phyloP scores from a whole-genome alignment of 2,329 filamentous ascomycete species.

The Whalleya microplaca region DNA sequence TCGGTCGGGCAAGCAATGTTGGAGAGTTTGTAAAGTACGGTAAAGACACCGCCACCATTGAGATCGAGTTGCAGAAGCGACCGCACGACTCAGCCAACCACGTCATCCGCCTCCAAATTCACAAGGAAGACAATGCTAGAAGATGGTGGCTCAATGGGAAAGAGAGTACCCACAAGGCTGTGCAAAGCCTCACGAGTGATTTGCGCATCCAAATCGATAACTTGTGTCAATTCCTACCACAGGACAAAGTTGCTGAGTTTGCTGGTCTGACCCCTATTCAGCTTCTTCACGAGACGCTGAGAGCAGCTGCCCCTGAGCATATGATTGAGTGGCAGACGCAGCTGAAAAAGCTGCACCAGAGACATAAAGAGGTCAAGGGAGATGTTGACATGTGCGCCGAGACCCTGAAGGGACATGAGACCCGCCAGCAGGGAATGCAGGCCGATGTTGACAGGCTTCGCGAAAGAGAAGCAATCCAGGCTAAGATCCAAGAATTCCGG shows the following conservation, averaged over 20 bases:
- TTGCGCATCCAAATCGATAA: conserved; percentile 97
- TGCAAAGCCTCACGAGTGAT: conserved; percentile 68
- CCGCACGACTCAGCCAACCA: conserved; percentile 66
- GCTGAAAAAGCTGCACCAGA: conserved; percentile 70
- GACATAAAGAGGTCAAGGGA: conserved; percentile 67
- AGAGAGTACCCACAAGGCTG: conserved; percentile 61
- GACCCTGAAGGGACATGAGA: conserved; percentile 68
- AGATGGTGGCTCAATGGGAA: conserved; percentile 78
- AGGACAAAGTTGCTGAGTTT: conserved; percentile 95
- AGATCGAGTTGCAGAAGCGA: conserved; percentile 82
- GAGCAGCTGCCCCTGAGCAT: conserved; percentile 80
- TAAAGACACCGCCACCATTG: conserved; percentile 74
- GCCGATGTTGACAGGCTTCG: conserved; percentile 82
- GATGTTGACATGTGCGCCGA: conserved; percentile 64
- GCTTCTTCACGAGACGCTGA: conserved; percentile 81
- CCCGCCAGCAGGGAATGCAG: conserved; percentile 73
- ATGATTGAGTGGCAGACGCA: conserved; percentile 79
- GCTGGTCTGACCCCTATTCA: conserved; percentile 81
- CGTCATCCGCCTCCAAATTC: conserved; percentile 76
- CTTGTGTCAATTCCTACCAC: conserved; percentile 93
- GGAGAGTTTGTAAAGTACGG: conserved; percentile 95
- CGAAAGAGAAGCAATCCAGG: conserved; percentile 71
- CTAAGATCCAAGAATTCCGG: conserved; percentile 67
- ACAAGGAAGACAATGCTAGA: conserved; percentile 78
- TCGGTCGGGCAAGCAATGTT: conserved; percentile 83